Conservation (phyloP, 176 grass and related monocot genomes). For the Alloteropsis semialata region DNA sequence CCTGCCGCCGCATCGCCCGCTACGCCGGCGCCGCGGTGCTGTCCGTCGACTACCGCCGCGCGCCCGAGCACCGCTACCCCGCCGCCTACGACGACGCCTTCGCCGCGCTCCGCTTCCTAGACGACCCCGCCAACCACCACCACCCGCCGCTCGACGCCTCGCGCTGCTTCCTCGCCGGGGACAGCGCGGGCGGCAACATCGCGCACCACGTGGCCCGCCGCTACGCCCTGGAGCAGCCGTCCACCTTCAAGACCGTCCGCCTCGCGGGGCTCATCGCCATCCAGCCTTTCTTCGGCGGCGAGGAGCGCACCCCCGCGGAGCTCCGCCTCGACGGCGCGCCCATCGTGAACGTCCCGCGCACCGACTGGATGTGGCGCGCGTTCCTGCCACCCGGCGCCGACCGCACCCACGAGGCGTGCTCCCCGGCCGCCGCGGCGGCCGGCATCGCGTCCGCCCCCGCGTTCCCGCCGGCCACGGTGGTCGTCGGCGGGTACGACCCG, state of each 20-base stretch:
- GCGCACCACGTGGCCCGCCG: conserved; percentile 69
- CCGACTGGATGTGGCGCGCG: conserved; percentile 87
- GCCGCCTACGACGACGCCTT: conserved; percentile 78
- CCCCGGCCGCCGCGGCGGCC: background rate
- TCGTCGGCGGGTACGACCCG: conserved; percentile 73
- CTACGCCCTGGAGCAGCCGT: conserved; percentile 14
- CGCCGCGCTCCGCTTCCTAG: conserved; percentile 68
- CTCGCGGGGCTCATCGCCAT: conserved; percentile 54
- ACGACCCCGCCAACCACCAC: conserved; percentile 17
- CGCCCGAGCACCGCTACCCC: conserved; percentile 67
- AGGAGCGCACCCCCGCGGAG: conserved; percentile 69
- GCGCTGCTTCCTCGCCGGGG: conserved; percentile 72
- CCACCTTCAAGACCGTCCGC: conserved; percentile 29
- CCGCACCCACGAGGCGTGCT: conserved; percentile 53
- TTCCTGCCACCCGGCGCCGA: conserved; percentile 69
- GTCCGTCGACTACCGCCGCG: conserved; percentile 83
- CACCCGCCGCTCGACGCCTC: conserved; percentile 22
- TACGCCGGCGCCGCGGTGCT: conserved; percentile 38
- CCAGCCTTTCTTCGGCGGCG: conserved; percentile 88
- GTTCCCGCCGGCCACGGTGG: conserved; percentile 54
- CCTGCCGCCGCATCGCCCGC: conserved; percentile 65
- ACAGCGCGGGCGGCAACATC: conserved; percentile 85
- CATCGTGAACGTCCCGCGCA: conserved; percentile 46
- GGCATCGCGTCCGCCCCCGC: background rate
- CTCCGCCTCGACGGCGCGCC: conserved; percentile 52